These are phyloP conservation scores for Pyrus hybrid DNA, from an alignment of 331 rosid genomes.

Conservation along the genomic window DNA sequence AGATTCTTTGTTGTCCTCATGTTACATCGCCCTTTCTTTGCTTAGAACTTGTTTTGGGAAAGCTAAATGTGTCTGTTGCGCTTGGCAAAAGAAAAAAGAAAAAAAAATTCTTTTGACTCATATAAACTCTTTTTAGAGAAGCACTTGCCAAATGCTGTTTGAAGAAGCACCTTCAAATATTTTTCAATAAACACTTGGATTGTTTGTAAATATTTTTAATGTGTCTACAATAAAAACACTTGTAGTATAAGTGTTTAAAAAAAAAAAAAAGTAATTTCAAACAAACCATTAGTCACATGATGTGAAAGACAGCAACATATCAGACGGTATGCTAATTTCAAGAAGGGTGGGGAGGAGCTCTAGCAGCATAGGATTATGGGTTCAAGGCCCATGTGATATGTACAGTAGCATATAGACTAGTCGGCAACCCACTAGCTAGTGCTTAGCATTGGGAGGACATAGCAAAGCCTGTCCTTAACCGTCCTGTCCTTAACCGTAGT, in stretches of 20 bases:
- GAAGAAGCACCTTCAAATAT: not conserved
- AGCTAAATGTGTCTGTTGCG: no score
- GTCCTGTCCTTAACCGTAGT: not conserved
- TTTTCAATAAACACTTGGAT: not conserved
- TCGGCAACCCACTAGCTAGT: not conserved
- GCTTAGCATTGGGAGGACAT: not conserved
- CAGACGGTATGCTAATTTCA: not conserved
- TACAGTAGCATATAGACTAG: not conserved
- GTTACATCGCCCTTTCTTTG: not conserved
- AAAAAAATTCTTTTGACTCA: not conserved
- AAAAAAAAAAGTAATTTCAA: no score
- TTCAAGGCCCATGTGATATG: not conserved
- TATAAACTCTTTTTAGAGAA: not conserved
- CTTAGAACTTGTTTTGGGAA: not conserved
- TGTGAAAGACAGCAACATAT: fast-evolving
- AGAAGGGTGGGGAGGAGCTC: not conserved
- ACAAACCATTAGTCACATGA: not conserved
- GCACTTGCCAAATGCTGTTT: not conserved
- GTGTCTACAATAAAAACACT: not conserved
- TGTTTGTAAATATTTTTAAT: no score
- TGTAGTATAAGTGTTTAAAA: not conserved
- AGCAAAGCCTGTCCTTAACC: not conserved
- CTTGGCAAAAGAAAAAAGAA: no score
- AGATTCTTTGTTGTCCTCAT: no score
- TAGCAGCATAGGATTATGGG: not conserved